Conservation (phyloP, 192 early-diverging fungal species). For the Oehlia diaphana region DNA sequence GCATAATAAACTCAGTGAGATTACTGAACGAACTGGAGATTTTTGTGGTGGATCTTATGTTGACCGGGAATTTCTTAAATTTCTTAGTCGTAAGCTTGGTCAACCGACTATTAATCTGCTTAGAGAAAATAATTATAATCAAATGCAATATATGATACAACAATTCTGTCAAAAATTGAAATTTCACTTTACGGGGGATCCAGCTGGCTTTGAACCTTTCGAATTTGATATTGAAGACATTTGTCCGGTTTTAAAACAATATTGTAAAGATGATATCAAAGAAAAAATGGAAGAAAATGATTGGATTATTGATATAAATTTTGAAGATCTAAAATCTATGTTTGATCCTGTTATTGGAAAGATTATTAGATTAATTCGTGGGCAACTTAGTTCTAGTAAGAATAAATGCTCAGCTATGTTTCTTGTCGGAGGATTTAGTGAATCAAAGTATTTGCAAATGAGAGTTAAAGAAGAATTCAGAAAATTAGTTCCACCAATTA, state of each 20-base stretch:
- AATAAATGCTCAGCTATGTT: conserved; percentile 45
- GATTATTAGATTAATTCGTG: conserved; percentile 42
- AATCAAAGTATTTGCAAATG: conserved; percentile 44
- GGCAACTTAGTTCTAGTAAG: conserved; percentile 41
- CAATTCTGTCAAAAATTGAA: conserved; percentile 2
- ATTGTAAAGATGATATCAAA: neutral
- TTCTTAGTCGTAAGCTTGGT: neutral
- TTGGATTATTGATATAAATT: conserved; percentile 13
- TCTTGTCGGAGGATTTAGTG: conserved; percentile 56
- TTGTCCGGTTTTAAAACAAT: neutral
- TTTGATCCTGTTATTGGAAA: conserved; percentile 45
- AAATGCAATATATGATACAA: conserved; percentile 11
- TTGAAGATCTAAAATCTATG: conserved; percentile 40
- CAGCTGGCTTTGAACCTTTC: neutral
- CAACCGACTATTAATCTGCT: neutral
- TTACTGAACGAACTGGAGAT: conserved; percentile 46
- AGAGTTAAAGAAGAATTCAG: conserved; percentile 37
- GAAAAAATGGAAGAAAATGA: neutral
- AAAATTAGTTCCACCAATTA: conserved; percentile 33
- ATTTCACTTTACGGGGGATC: neutral
- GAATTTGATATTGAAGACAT: conserved; percentile 8
- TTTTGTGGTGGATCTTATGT: conserved; percentile 49
- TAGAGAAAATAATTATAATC: conserved; percentile 1
- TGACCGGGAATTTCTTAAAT: conserved; percentile 34
- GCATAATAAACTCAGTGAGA: conserved; percentile 36